These are phyloP conservation scores for Trypanosoma vivax DNA, from an alignment of 208 protist species.

Conservation along the genomic window DNA sequence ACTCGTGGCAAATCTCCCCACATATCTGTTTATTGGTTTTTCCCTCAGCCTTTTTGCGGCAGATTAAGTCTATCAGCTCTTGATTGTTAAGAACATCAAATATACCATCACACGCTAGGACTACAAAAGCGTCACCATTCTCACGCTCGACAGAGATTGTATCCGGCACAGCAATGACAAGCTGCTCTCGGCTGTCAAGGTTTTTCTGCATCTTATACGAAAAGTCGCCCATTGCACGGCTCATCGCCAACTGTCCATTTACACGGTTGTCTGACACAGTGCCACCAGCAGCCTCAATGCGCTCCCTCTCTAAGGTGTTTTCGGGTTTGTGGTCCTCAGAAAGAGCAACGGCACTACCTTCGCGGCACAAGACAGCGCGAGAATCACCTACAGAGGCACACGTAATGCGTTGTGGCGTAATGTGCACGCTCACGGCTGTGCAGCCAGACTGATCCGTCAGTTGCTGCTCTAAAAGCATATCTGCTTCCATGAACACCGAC, in stretches of 20 bases:
- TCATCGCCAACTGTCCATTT: constrained; percentile 92
- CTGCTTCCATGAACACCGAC: constrained; percentile 58
- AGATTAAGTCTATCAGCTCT: constrained; percentile 63
- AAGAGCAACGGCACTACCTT: constrained; percentile 66
- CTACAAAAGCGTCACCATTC: constrained; percentile 54
- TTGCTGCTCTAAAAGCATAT: constrained; percentile 34
- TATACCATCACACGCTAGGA: constrained; percentile 86
- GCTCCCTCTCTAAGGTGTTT: constrained; percentile 44
- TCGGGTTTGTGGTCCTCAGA: constrained; percentile 91
- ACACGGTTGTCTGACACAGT: constrained; percentile 90
- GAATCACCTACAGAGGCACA: constrained; percentile 92
- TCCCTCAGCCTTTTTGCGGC: constrained; percentile 15
- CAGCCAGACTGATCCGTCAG: constrained; percentile 62
- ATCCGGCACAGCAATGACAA: constrained; percentile 67
- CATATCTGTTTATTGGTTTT: constrained; percentile 53
- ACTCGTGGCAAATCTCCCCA: constrained; percentile 59
- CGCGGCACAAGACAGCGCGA: constrained; percentile 78
- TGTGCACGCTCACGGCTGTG: constrained; percentile 62
- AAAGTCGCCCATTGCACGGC: constrained; percentile 92
- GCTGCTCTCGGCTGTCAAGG: constrained; percentile 43
- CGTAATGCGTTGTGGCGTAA: constrained; percentile 65
- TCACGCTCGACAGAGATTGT: constrained; percentile 40
- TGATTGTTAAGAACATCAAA: constrained; percentile 85
- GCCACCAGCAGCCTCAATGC: constrained; percentile 82
- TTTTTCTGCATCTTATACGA: constrained; percentile 75